Conservation (phyloP, 2,329 filamentous ascomycete genomes). For the Hymenoscyphus salicellus region DNA sequence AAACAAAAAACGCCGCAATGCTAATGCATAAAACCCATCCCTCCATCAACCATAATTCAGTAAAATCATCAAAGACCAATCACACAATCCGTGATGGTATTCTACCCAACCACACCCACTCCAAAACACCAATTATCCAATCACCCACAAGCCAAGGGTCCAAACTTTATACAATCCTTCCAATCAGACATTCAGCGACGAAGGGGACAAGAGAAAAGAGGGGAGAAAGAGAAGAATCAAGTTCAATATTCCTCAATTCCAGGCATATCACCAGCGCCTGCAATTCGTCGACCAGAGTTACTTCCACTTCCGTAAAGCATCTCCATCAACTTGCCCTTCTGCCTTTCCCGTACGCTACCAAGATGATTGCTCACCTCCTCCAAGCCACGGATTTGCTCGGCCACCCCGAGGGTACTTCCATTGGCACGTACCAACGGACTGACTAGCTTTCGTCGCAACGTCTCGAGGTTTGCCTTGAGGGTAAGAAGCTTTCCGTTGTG, state of each 20-base stretch:
- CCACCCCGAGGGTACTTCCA: constrained; percentile 68
- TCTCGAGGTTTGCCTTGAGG: constrained; percentile 83
- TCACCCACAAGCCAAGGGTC: background rate
- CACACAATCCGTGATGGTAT: background rate
- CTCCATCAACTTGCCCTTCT: constrained; percentile 81
- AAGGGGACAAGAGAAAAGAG: background rate
- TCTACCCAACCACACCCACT: background rate
- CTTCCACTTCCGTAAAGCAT: constrained; percentile 60
- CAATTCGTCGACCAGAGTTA: constrained; percentile 19
- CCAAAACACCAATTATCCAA: background rate
- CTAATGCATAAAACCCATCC: background rate
- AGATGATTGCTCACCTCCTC: constrained; percentile 78
- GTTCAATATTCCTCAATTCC: background rate
- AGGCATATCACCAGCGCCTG: constrained; percentile 13
- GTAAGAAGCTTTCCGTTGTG: constrained; percentile 82
- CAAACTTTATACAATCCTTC: background rate
- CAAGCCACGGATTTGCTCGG: constrained; percentile 81
- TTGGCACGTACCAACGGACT: constrained; percentile 74
- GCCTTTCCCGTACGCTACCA: constrained; percentile 68
- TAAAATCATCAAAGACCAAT: background rate
- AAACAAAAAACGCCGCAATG: background rate
- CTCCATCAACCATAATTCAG: background rate
- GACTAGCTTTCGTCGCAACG: constrained; percentile 77
- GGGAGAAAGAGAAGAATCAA: background rate
- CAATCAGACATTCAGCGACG: background rate